Evolutionary conservation across 345 rosid species (phyloP).

Genomic region (Lepidium sativum): DNA sequence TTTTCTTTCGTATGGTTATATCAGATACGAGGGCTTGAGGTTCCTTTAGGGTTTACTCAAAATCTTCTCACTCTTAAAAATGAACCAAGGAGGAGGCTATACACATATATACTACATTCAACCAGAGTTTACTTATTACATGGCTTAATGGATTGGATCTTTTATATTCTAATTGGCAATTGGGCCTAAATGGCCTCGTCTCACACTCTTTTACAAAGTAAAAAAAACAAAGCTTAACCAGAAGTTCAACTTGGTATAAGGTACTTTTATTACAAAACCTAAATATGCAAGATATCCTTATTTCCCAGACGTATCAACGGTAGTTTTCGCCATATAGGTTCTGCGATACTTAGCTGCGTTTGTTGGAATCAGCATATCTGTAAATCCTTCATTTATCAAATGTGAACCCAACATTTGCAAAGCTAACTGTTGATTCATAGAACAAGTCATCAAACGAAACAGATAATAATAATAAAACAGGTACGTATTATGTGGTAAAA

Average conservation of each 20-base stretch:
- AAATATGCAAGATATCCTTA: too few species aligned
- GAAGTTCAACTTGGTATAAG: background rate
- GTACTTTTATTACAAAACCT: too few species aligned
- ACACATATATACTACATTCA: too few species aligned
- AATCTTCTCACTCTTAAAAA: too few species aligned
- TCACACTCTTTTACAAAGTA: background rate
- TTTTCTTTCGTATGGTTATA: too few species aligned
- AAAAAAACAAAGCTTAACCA: background rate
- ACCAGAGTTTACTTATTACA: too few species aligned
- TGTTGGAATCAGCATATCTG: conserved; percentile 36
- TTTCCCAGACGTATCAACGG: background rate
- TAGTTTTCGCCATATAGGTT: background rate
- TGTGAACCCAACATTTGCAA: conserved; percentile 33
- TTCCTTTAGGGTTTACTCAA: too few species aligned
- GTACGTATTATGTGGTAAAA: background rate
- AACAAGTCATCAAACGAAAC: background rate
- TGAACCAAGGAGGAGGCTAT: too few species aligned
- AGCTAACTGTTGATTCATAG: conserved; percentile 25
- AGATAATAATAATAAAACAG: background rate
- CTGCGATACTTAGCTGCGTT: conserved; percentile 1
- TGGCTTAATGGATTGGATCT: too few species aligned
- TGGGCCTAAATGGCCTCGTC: too few species aligned
- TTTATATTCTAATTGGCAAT: too few species aligned
- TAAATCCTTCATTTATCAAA: conserved; percentile 33
- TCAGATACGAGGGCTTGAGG: too few species aligned